These are phyloP conservation scores for Fraxinus floribunda DNA, from an alignment of 305 asterid species.

Conservation along the genomic window DNA sequence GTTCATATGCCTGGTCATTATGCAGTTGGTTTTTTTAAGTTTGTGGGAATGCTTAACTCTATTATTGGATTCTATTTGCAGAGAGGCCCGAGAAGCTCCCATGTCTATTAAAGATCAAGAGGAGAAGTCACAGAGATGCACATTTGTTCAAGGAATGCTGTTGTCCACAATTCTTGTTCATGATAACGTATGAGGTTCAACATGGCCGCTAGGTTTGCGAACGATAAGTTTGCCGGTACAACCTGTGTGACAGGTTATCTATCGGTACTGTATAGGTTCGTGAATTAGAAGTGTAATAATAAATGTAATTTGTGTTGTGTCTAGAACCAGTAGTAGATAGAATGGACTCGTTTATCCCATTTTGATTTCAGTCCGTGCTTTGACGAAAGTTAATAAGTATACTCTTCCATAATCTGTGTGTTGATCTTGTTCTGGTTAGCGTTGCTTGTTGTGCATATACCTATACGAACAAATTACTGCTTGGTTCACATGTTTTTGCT, in stretches of 20 bases:
- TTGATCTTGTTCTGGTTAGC: neutral
- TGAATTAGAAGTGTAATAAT: slow-evolving; percentile 34
- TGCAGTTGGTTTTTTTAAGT: neutral
- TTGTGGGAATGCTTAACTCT: neutral
- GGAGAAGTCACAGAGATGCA: slow-evolving; percentile 44
- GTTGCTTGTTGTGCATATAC: neutral
- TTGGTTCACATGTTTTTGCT: neutral
- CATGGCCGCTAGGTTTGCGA: neutral
- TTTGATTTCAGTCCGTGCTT: slow-evolving; percentile 35
- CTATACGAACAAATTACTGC: neutral
- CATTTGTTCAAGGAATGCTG: slow-evolving; percentile 48
- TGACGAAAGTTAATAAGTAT: slow-evolving; percentile 30
- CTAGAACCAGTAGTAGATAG: slow-evolving; percentile 49
- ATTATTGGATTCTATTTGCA: slow-evolving; percentile 17
- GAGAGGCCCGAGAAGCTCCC: slow-evolving; percentile 37
- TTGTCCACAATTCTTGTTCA: slow-evolving; percentile 43
- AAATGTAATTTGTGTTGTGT: slow-evolving; percentile 54
- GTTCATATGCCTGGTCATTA: neutral
- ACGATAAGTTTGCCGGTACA: neutral
- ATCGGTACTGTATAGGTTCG: neutral
- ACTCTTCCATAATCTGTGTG: neutral
- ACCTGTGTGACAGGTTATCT: neutral
- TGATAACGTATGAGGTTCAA: slow-evolving; percentile 24
- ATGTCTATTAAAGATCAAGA: slow-evolving; percentile 53
- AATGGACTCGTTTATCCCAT: slow-evolving; percentile 30